Base-by-base conservation (phyloP, 2,329 filamentous ascomycete species). In the Xylariaceae sp. region DNA sequence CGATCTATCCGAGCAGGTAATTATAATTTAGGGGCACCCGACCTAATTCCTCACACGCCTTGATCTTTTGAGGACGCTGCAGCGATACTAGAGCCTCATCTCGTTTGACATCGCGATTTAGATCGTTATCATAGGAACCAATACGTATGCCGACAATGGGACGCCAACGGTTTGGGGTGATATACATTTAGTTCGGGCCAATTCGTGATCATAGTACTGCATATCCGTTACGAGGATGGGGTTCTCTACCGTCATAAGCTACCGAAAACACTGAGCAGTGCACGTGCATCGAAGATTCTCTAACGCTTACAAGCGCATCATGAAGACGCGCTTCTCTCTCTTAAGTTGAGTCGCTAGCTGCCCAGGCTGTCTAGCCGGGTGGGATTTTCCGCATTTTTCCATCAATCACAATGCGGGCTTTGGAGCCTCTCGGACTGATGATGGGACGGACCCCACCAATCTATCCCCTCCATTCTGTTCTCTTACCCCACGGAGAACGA, bases 381-480 rank as follows among this genome's bases (percentile, higher is more conserved):
- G 26, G 46, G 17, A 55, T 46, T 6, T 33, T 46, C 51, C 43
- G 6, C 31, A 45, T 60, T 63, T 60, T 61, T 56, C 62, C 62
- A 60, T 56, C 59, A 64, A 62, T 62, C 59, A 62, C 21, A 53
- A 41, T 28, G 33, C 53, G 7, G 9, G 52, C 17, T 49, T 36
- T 21, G 11, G 16, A 44, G 3, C 24, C 21, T 31, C 23, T 63
- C 61, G 61, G 58, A 49, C 37, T 16, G 58, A 59, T 56, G 54
- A 63, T 58, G 58, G 34, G 21, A 56, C 52, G 58, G 52, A 43
- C 44, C 36, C 61, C 61, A 52, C 58, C 6, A 45, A 49, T 33
- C 29, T 36, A 26, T 53, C 36, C 48, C 53, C 57, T 14, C 19
- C 24, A 7, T 21, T 31, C 24, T n/a, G n/a, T 46, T 54, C 53